These are phyloP conservation scores for Alternaria triticina DNA, from an alignment of 2,329 filamentous ascomycete species.

Conservation along the genomic window DNA sequence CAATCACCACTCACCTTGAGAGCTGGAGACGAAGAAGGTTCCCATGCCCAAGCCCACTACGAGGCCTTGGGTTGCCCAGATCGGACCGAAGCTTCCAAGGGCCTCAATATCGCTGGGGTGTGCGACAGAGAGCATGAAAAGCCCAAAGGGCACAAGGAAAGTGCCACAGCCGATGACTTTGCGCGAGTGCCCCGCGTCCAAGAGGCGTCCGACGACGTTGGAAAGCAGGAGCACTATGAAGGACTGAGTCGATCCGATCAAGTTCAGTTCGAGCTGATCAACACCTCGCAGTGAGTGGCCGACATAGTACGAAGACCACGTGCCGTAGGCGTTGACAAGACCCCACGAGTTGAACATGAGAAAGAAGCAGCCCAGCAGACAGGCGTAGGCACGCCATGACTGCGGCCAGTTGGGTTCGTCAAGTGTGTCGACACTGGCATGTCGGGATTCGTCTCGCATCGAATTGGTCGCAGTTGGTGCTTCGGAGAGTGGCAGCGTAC, in stretches of 20 bases:
- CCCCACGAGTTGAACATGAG: conserved; percentile 60
- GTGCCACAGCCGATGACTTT: conserved; percentile 51
- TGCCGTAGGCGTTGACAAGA: conserved; percentile 58
- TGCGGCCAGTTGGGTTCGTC: conserved; percentile 53
- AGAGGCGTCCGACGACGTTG: conserved; percentile 54
- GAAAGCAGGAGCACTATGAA: conserved; percentile 56
- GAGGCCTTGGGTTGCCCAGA: conserved; percentile 57
- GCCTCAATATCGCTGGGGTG: conserved; percentile 47
- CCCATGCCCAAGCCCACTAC: conserved; percentile 58
- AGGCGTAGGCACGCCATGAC: conserved; percentile 53
- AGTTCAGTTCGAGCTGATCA: conserved; percentile 53
- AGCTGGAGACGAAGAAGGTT: conserved; percentile 60
- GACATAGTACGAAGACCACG: conserved; percentile 58
- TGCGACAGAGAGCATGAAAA: conserved; percentile 53
- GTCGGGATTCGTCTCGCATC: conserved; percentile 24
- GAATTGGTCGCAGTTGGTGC: conserved; percentile 31
- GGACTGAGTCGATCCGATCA: conserved; percentile 57
- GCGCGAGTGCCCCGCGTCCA: conserved; percentile 56
- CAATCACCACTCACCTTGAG: conserved; percentile 50
- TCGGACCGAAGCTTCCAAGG: conserved; percentile 50
- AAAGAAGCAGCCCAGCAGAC: conserved; percentile 56
- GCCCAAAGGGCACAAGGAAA: conserved; percentile 52
- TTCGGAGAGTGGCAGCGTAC: conserved; percentile 33
- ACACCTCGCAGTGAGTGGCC: conserved; percentile 51
- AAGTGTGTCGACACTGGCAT: conserved; percentile 18